Evolutionary conservation across 78 protist genomes (phyloP).

Genomic region (Emiliania huxleyi): DNA sequence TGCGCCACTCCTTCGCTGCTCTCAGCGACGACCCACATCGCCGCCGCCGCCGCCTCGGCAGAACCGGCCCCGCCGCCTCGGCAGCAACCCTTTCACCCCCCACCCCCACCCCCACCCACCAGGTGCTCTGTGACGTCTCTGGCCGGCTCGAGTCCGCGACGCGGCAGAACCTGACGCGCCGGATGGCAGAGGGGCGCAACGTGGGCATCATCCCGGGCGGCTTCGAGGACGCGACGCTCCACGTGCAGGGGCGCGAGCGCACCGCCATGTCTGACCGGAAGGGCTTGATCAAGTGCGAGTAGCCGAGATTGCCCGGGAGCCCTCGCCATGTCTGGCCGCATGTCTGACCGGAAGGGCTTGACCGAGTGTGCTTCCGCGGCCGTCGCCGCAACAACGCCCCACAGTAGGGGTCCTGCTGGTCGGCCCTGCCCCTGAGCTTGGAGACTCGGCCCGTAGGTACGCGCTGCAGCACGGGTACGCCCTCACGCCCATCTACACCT

Average conservation of each 20-base stretch:
- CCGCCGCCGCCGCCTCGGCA: no score
- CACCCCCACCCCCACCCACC: not conserved
- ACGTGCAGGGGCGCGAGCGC: not conserved
- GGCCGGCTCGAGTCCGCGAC: not conserved
- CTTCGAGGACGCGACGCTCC: not conserved
- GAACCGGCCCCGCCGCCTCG: no score
- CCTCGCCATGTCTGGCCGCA: no score
- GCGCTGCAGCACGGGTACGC: not conserved
- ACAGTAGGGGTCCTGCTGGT: no score
- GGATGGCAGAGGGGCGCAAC: not conserved
- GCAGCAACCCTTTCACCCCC: no score
- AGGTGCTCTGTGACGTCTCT: not conserved
- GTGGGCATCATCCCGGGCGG: not conserved
- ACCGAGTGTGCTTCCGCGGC: no score
- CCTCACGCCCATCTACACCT: not conserved
- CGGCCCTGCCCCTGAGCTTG: no score
- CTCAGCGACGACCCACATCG: no score
- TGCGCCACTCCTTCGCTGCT: no score
- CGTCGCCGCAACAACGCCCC: no score
- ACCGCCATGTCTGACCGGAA: not conserved
- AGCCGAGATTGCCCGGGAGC: no score
- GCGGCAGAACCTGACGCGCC: not conserved
- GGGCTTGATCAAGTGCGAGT: conserved; percentile 9
- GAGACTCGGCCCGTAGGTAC: no score
- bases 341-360: not conserved